These are phyloP conservation scores for Kwoniella mangroviensis DNA, from an alignment of 768 basidiomycete genomes.

Conservation along the genomic window DNA sequence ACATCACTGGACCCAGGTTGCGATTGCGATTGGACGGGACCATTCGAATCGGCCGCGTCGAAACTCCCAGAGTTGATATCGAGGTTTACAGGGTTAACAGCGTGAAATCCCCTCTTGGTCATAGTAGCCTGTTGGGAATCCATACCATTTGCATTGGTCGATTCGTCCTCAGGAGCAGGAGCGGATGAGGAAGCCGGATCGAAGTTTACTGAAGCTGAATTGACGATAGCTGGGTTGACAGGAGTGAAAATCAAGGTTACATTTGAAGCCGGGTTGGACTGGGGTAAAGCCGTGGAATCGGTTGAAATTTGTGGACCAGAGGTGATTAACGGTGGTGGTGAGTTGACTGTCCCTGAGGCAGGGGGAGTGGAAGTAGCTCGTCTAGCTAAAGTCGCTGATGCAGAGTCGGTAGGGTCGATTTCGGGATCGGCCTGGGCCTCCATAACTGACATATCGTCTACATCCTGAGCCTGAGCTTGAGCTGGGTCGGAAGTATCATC, in stretches of 20 bases:
- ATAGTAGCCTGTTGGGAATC: constrained; percentile 22
- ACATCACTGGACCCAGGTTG: neutral
- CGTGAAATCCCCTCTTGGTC: constrained; percentile 7
- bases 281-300: constrained; percentile 24
- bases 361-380: constrained; percentile 59
- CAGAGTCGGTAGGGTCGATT: neutral
- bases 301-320: constrained; percentile 28
- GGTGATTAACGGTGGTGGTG: constrained; percentile 49
- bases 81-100: neutral
- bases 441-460: constrained; percentile 43
- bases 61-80: constrained; percentile 2
- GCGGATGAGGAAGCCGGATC: neutral
- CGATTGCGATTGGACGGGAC: neutral
- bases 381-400: constrained; percentile 59
- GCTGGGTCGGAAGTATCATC: constrained; percentile 24
- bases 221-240: constrained; percentile 31
- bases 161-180: neutral
- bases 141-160: neutral
- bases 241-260: constrained; percentile 48
- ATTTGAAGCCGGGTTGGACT: constrained; percentile 31
- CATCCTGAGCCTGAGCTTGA: constrained; percentile 62
- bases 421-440: neutral
- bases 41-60: neutral
- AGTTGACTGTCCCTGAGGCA: constrained; percentile 26
- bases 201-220: constrained; percentile 20